A percentile compares a stretch with the other conserved stretches of the same genome.
These are phyloP conservation scores for Boletus insuetus DNA, from an alignment of 768 basidiomycete species.

Conservation along the genomic window DNA sequence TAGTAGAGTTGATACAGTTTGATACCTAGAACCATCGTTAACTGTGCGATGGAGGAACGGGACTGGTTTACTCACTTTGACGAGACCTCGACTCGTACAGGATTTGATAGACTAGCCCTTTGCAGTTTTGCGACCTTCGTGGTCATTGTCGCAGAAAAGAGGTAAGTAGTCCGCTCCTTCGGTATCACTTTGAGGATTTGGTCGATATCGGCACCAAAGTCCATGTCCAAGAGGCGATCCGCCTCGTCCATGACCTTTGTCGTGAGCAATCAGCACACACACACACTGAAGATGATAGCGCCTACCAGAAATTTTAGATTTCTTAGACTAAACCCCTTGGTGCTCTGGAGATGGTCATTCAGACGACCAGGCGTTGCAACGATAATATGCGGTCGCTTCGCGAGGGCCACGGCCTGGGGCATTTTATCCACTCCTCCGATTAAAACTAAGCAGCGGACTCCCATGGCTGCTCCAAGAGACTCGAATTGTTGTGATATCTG, in stretches of 20 bases:
- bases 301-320: conserved; percentile 84
- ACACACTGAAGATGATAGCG: background rate
- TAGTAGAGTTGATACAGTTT: conserved; percentile 91
- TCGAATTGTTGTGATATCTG: conserved; percentile 99
- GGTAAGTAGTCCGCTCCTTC: conserved; percentile 89
- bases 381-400: conserved; percentile 91
- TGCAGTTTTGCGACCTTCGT: conserved; percentile 97
- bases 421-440: conserved; percentile 96
- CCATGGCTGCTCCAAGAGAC: conserved; percentile 86
- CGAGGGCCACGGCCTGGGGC: conserved; percentile 85
- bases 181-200: conserved; percentile 95
- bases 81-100: conserved; percentile 90
- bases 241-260: conserved; percentile 94
- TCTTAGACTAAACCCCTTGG: conserved; percentile 92
- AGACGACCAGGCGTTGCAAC: conserved; percentile 95
- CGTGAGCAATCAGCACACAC: background rate
- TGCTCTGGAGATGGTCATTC: conserved; percentile 92
- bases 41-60: background rate
- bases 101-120: conserved; percentile 88
- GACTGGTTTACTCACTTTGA: conserved; percentile 62
- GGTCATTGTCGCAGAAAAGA: conserved; percentile 99
- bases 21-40: conserved; percentile 61
- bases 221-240: conserved; percentile 92
- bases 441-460: conserved; percentile 85
- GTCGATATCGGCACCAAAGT: conserved; percentile 94